phyloP scores from a whole-genome alignment of 257 asterid species.

The Plantago elongata region DNA sequence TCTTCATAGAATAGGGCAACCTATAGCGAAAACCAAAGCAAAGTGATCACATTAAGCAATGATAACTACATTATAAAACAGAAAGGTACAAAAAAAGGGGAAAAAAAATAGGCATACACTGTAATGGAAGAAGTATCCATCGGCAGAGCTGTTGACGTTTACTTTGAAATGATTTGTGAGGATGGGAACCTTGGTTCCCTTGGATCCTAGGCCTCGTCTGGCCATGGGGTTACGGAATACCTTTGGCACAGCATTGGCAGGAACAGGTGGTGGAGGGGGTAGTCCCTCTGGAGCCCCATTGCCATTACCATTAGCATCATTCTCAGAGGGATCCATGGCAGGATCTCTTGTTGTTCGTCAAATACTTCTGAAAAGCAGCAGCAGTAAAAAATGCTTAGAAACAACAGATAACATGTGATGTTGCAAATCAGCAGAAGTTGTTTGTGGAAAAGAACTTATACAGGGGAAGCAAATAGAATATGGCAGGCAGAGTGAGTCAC shows the following conservation, averaged over 20 bases:
- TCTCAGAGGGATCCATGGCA: background rate
- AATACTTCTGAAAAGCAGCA: background rate
- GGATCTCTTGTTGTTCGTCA: background rate
- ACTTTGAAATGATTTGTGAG: slow-evolving; percentile 84
- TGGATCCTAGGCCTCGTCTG: slow-evolving; percentile 63
- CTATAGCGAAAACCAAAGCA: slow-evolving; percentile 23
- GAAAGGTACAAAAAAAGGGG: background rate
- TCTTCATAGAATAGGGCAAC: slow-evolving; percentile 88
- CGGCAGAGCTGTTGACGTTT: slow-evolving; percentile 40
- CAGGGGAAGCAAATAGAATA: background rate
- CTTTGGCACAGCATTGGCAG: slow-evolving; percentile 57
- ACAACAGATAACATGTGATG: background rate
- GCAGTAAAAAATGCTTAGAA: background rate
- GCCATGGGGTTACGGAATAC: slow-evolving; percentile 68
- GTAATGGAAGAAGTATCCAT: slow-evolving; percentile 78
- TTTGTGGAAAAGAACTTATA: background rate
- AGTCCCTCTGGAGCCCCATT: background rate
- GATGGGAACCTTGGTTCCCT: slow-evolving; percentile 62
- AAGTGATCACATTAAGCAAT: background rate
- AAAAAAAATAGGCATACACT: slow-evolving; percentile 52
- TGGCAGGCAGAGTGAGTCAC: too few species aligned
- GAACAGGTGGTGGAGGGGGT: slow-evolving; percentile 26
- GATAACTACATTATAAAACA: background rate
- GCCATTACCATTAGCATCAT: background rate
- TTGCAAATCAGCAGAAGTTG: background rate